Base-by-base conservation (phyloP, 495 filamentous ascomycete genomes). In the Penicillium manginii region DNA sequence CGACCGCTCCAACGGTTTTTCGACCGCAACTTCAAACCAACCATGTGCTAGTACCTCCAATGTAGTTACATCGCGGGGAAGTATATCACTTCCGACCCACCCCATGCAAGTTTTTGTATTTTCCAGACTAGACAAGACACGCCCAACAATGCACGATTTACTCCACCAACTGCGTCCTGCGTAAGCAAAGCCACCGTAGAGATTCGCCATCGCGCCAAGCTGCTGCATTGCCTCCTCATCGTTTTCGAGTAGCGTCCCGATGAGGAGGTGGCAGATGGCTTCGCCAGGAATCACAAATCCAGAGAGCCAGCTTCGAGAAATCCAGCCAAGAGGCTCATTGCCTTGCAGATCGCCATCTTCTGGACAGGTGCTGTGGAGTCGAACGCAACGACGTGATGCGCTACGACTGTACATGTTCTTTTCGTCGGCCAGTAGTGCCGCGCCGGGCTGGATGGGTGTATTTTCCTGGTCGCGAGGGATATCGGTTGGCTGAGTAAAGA, bases 111-210 rank as follows among this genome's bases (percentile, higher is more conserved):
- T 88, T n/a, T 79, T 81, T 17, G 86, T 83, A 9, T 83, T 86
- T 23, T 83, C 77, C 10, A 84, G 70, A 33, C 86, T 84, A 55
- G 87, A 86, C 21, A 96, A 64, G 0, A 96, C 88, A 32, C 89
- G 84, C 8, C 90, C 90, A 22, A 92, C 83, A 42, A 94, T 80
- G 64, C 88, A 91, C 43, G 81, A 74, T 32, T 88, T 92, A 70
- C 90, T 93, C 91, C 91, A 96, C 78, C 88, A 94, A 54, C 85
- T 92, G 60, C 83, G 84, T 17, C 78, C 82, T 9, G 64, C 68
- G 64, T 91, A 92, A 8, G 88, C 71, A 63, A 96, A 91, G 4
- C 91, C 91, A n/a, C 88, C 88, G 62, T 88, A 88, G 8, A 96
- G 73, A 68, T 88, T 92, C 2, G 85, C 87, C 43, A 82, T 79